These are phyloP conservation scores for Rhododendron williamsianum DNA, from an alignment of 148 eudicot genomes.

Conservation along the genomic window DNA sequence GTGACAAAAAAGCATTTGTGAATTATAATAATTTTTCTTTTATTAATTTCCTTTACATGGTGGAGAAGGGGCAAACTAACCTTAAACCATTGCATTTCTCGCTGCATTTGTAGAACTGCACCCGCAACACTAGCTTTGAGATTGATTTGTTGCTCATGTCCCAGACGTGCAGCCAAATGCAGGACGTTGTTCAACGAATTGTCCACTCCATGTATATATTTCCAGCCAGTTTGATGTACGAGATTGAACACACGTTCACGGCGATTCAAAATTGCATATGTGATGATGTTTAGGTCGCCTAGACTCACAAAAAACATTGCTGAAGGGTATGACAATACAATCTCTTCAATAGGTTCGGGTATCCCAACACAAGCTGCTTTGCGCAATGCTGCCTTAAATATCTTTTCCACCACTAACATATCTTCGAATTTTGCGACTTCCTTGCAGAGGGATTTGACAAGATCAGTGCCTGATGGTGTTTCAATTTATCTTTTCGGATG, in stretches of 20 bases:
- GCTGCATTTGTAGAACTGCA: not conserved
- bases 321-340: not conserved
- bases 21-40: not conserved
- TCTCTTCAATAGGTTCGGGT: too few relatives aligned
- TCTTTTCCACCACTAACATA: not conserved
- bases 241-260: not conserved
- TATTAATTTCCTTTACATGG: not conserved
- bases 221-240: not conserved
- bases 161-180: not conserved
- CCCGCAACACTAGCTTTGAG: not conserved
- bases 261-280: not conserved
- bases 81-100: not conserved
- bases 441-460: not conserved
- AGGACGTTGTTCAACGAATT: not conserved
- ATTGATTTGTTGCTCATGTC: not conserved
- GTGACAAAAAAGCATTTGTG: not conserved
- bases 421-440: not conserved
- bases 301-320: not conserved
- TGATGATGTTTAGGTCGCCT: not conserved
- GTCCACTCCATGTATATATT: not conserved
- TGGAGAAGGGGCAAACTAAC: not conserved
- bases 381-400: not conserved
- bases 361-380: not conserved
- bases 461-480: not conserved
- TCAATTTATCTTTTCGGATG: not conserved